Evolutionary conservation across 768 basidiomycete genomes (phyloP).

Genomic region (Pisolithus microcarpus): DNA sequence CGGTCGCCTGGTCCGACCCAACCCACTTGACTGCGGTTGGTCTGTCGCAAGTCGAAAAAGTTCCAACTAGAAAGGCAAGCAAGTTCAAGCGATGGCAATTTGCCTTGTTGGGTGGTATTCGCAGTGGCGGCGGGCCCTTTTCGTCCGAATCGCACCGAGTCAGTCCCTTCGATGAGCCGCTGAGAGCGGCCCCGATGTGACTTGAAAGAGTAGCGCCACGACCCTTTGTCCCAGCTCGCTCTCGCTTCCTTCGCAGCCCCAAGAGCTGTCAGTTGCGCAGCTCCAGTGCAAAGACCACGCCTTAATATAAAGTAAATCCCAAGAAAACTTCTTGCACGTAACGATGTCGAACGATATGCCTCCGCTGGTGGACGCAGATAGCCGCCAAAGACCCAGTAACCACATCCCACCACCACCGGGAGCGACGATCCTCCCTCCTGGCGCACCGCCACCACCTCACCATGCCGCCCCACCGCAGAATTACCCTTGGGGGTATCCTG

Average conservation of each 20-base stretch:
- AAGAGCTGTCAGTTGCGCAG: too few relatives aligned
- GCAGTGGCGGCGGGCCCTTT: too few relatives aligned
- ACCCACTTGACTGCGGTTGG: too few relatives aligned
- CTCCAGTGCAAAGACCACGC: too few relatives aligned
- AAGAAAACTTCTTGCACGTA: constrained; percentile 2
- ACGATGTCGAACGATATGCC: constrained; percentile 21
- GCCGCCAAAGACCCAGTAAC: background rate
- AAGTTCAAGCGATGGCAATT: background rate
- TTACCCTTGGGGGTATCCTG: background rate
- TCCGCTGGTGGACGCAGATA: constrained; percentile 15
- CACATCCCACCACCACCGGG: constrained; percentile 21
- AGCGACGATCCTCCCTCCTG: constrained; percentile 10
- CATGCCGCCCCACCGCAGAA: background rate
- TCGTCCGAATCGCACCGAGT: background rate
- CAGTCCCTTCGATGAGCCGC: background rate
- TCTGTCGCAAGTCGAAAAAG: too few relatives aligned
- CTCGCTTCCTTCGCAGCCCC: background rate
- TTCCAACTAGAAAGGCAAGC: too few relatives aligned
- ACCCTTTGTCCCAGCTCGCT: background rate
- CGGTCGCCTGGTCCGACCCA: too few relatives aligned
- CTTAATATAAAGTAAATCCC: too few relatives aligned
- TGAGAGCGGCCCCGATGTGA: too few relatives aligned
- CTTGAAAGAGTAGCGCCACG: too few relatives aligned
- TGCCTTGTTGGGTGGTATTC: background rate
- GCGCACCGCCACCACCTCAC: constrained; percentile 10